Base-by-base conservation (phyloP, 1,284 basidiomycete species). In the Trametes versicolor region DNA sequence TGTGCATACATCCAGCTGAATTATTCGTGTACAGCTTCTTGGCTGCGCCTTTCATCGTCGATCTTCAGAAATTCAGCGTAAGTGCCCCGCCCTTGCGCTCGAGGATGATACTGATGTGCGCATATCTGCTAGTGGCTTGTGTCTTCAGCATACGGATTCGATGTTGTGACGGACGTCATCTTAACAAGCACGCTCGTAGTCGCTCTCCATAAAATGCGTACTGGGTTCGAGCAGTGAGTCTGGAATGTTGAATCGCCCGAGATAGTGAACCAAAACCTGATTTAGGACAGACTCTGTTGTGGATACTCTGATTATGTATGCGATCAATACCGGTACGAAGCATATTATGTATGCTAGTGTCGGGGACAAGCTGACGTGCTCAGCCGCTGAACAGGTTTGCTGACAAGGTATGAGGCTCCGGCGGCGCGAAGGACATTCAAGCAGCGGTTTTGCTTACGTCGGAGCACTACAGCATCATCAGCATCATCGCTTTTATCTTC, bases 51-150 rank as follows among this genome's bases (percentile, higher is more conserved):
- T 25, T n/a, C n/a, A 49, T 59, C 17, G 34, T n/a, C 17, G 48
- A 51, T 9, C 27, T 59, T 0, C 36, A 59, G 17, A 21, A 47
- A 12, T n/a, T 59, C 57, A 59, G 57, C 48, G 57, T 59, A 32
- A 32, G 29, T 32, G 29, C 29, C 29, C 8, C 8, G 29, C 29
- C 29, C 3, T 32, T 8, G 29, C 29, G 29, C 29, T 32, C 29
- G 8, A 32, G 29, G 3, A 8, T 8, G 29, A 32, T 4, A 32
- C 29, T 32, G 29, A 32, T 32, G 8, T 3, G 29, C 29, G 4
- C 29, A 8, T 32, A 32, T 32, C 29, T 32, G 29, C 8, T 15
- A 62, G 64, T 66, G 64, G 64, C n/a, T 59, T 55, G 23, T 49
- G 2, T 61, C 60, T 2, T 37, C 32, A 9, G 56, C 49, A 19